Evolutionary conservation across 2,329 filamentous ascomycete species (phyloP), one percentile per base, ranked within the genome.

Genomic region (Diaporthe batatas): DNA sequence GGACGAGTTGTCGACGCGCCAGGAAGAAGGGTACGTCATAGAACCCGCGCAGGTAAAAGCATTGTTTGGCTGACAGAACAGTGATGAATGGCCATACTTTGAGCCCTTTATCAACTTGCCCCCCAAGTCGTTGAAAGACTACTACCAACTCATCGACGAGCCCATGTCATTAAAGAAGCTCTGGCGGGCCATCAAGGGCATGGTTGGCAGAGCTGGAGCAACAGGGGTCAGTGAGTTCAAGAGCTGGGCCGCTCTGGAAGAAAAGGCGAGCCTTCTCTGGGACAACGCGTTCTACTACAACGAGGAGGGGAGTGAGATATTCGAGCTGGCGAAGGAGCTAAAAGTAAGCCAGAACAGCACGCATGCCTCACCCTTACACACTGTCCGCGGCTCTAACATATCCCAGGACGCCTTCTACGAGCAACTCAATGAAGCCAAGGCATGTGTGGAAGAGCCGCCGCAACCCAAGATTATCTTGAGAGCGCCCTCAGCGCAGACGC

Each of bases 201-300:
- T 92, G 36, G 90, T 92, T 75, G 91, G 92, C 29, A 89, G 93
- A 57, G 88, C 89, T 54, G 89, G 90, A 34, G 86, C 90, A 8
- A 92, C 92, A 0, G 88, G 88, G 1, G 78, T 87, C 6, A 91
- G 86, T 64, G 91, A 94, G 62, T 94, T 95, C 82, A 95, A 94
- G 80, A 93, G 86, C 67, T 98, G 95, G 95, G 88, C 91, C 72
- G 88, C 91, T 0, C 94, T 98, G 76, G 94, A 94, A 80, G 91
- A 95, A 70, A 93, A 93, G 78, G 88, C 94, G 16, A 93, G 91
- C 77, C 87, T 94, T 68, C 91, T 98, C 55, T 98, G 95, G 95
- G 89, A 88, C 64, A 98, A 98, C 81, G 94, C 95, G 0, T 93
- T 91, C 78, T 92, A 92, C 73, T 98, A 96, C 85, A 98, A 98